Conservation (phyloP, 768 basidiomycete genomes). For the Tricholoma saponaceum region DNA sequence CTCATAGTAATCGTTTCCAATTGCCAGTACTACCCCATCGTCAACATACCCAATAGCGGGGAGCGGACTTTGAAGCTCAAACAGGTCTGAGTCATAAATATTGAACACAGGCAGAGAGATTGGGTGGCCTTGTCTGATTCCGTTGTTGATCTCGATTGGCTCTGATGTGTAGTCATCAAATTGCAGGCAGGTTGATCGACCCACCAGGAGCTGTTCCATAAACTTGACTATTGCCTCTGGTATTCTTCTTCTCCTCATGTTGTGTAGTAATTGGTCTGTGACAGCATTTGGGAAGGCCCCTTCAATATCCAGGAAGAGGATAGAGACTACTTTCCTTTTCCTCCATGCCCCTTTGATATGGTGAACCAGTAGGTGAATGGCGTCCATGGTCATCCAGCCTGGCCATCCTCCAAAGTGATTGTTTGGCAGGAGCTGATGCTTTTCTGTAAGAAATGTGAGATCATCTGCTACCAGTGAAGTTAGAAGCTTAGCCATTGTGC, state of each 20-base stretch:
- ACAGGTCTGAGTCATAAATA: slow-evolving; percentile 20
- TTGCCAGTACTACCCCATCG: background rate
- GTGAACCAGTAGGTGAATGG: background rate
- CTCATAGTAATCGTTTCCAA: background rate
- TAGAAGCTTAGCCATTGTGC: background rate
- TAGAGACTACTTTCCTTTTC: background rate
- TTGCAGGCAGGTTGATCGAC: background rate
- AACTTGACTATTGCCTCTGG: background rate
- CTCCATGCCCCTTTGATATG: background rate
- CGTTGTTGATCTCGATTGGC: slow-evolving; percentile 1
- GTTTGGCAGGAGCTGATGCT: background rate
- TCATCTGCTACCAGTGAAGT: background rate
- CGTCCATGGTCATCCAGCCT: background rate
- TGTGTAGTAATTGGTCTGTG: background rate
- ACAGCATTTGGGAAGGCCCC: background rate
- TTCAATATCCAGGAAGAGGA: background rate
- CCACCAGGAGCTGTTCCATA: background rate
- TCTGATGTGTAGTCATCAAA: background rate
- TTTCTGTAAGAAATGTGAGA: background rate
- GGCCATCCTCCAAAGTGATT: background rate
- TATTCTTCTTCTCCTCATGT: background rate
- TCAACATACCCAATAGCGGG: slow-evolving; percentile 2
- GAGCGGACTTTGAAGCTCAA: background rate
- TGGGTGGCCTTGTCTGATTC: slow-evolving; percentile 21
- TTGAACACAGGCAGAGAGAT: slow-evolving; percentile 19